These are phyloP conservation scores for Biscogniauxia marginata DNA, from an alignment of 2,329 filamentous ascomycete species.

Conservation along the genomic window DNA sequence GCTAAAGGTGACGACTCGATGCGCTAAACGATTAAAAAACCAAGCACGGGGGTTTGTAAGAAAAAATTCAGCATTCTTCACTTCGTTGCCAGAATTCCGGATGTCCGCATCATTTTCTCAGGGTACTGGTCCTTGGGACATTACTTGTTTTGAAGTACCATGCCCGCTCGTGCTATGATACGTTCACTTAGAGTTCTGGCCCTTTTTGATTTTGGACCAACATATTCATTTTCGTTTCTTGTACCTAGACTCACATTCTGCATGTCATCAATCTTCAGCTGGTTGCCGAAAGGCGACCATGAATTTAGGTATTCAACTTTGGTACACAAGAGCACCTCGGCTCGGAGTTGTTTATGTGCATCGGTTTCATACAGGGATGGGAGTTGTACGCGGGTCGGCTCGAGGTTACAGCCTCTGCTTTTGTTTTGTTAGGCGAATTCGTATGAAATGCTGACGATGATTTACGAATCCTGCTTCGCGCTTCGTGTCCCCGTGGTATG, in stretches of 20 bases:
- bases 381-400: constrained; percentile 1
- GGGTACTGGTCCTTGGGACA: constrained; percentile 6
- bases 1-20: constrained; percentile 21
- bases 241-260: constrained; percentile 25
- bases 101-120: constrained; percentile 17
- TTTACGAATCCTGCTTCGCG: background rate
- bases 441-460: constrained; percentile 3
- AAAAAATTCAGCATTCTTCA: constrained; percentile 19
- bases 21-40: constrained; percentile 10
- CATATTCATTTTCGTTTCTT: constrained; percentile 25
- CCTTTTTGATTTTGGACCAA: constrained; percentile 19
- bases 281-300: constrained; percentile 2
- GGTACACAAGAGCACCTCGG: background rate
- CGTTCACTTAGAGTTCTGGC: constrained; percentile 19
- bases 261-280: constrained; percentile 15
- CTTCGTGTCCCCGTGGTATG: too few species aligned
- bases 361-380: constrained; percentile 1
- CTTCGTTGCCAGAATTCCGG: constrained; percentile 24
- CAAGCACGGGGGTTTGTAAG: constrained; percentile 16
- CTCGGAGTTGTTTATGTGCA: background rate
- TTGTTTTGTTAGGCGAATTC: background rate
- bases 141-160: constrained; percentile 12
- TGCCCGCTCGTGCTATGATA: constrained; percentile 6
- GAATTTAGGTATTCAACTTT: constrained; percentile 1
- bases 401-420: background rate